Evolutionary conservation across 192 early-diverging fungal species (phyloP), one percentile per base, ranked within the genome.

Genomic region (Backusella westeae): DNA sequence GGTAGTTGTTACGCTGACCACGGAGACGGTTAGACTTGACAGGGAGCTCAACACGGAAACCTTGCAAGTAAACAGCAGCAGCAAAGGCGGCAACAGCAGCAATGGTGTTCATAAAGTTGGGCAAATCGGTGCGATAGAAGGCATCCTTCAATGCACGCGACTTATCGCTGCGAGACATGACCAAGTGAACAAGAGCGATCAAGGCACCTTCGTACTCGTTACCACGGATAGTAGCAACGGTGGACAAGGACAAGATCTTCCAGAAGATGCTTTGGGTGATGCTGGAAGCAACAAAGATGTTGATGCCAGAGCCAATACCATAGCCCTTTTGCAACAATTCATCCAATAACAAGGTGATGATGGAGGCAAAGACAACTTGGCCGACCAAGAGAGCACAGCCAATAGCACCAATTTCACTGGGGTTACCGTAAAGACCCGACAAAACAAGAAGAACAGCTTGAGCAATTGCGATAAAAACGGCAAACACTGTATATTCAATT

Each of bases 251-350:
- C 77, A 99, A 91, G 17, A 96, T 95, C 86, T 97, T 95, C 98
- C 98, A 99, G 84, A 99, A 90, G 79, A 99, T 99, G 78, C 89
- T 96, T 87, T 99, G 97, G 83, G 97, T 98, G 82, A 99, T 96
- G 82, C 99, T 99, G 76, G 98, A 98, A 49, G 98, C 97, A 85
- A 99, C 98, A 82, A 99, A 99, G 80, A 99, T 87, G 67, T 95
- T 95, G 82, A 99, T 99, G 72, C 98, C 98, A 23, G 98, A 99
- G 34, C 98, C 98, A 65, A 99, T 88, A 81, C 98, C 98, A 80
- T 99, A 99, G 6, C 98, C 98, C 90, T 99, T 99, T 86, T 99
- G 98, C 82, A 99, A 90, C 79, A 99, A 90, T 89, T 99, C 98
- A 84, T 99, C 98, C 75, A 99, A 89, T 34, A 99, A 87, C 85